Percentiles rank a stretch among this genome's conserved stretches.
Conservation (phyloP, 352 stramenopile genomes). For the Phytopythium delawarense region DNA sequence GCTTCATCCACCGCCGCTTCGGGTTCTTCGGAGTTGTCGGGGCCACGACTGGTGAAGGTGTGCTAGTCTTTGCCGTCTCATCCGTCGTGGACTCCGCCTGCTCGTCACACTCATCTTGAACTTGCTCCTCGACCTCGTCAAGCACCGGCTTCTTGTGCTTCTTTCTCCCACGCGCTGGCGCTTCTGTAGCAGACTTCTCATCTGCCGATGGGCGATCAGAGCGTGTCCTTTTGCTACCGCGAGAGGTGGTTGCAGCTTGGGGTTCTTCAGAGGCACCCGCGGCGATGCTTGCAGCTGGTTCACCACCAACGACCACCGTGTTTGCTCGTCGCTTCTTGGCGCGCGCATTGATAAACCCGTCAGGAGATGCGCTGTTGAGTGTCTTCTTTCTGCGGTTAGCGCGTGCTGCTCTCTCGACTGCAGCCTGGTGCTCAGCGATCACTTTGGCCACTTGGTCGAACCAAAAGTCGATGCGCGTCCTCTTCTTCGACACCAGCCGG, state of each 20-base stretch:
- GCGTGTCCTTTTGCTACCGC: neutral
- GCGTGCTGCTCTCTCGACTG: slow-evolving; percentile 11
- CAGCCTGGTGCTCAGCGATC: slow-evolving; percentile 20
- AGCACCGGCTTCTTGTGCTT: neutral
- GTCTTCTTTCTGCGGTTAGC: slow-evolving; percentile 5
- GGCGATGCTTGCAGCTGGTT: neutral
- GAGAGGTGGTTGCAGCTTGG: neutral
- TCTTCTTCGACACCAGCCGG: slow-evolving; percentile 33
- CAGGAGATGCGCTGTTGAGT: neutral
- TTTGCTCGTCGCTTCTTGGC: slow-evolving; percentile 6
- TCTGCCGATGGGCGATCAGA: neutral
- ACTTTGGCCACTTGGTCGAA: slow-evolving; percentile 50
- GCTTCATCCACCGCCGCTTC: slow-evolving; percentile 32
- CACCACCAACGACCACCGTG: neutral
- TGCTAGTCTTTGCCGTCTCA: neutral
- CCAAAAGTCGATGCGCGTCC: slow-evolving; percentile 52
- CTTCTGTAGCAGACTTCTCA: neutral
- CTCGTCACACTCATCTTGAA: neutral
- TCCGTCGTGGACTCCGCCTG: neutral
- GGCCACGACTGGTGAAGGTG: slow-evolving; percentile 8
- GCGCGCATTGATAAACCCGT: slow-evolving; percentile 11
- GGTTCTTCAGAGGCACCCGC: neutral
- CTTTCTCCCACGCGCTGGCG: neutral
- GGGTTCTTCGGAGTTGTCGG: slow-evolving; percentile 21
- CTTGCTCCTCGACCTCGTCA: neutral